These are phyloP conservation scores for Candida freyschussii DNA, from an alignment of 1,139 yeast genomes.

Conservation along the genomic window DNA sequence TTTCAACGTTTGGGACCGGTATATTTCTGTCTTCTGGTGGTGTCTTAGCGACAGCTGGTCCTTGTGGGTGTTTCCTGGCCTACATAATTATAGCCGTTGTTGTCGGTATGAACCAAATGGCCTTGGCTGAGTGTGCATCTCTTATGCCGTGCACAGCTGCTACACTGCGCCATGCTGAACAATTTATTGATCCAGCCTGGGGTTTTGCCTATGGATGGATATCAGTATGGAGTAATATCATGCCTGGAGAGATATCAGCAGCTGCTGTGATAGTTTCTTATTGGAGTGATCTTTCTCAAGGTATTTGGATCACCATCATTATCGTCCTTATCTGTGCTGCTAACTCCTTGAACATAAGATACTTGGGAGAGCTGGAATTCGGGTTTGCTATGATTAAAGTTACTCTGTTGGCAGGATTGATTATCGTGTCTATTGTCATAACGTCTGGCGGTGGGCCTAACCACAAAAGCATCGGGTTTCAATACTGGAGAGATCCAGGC, in stretches of 20 bases:
- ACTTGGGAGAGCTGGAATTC: conserved; percentile 48
- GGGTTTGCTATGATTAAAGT: conserved; percentile 43
- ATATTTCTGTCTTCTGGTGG: conserved; percentile 51
- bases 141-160: conserved; percentile 32
- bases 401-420: conserved; percentile 43
- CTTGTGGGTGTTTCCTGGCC: conserved; percentile 44
- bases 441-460: conserved; percentile 59
- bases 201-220: conserved; percentile 77
- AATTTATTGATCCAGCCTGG: conserved; percentile 54
- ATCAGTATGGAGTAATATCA: conserved; percentile 49
- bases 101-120: conserved; percentile 32
- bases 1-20: conserved; percentile 51
- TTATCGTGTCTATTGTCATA: conserved; percentile 43
- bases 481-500: conserved; percentile 56
- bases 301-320: conserved; percentile 47
- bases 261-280: conserved; percentile 56
- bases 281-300: conserved; percentile 45
- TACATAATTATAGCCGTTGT: conserved; percentile 45
- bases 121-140: conserved; percentile 29
- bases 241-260: conserved; percentile 73
- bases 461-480: conserved; percentile 47
- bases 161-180: conserved; percentile 30
- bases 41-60: conserved; percentile 50
- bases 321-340: conserved; percentile 35
- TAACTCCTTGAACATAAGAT: conserved; percentile 43